Evolutionary conservation across 805 yeast species (phyloP), one percentile per base, ranked within the genome.

Genomic region (Teunomyces kruisii): DNA sequence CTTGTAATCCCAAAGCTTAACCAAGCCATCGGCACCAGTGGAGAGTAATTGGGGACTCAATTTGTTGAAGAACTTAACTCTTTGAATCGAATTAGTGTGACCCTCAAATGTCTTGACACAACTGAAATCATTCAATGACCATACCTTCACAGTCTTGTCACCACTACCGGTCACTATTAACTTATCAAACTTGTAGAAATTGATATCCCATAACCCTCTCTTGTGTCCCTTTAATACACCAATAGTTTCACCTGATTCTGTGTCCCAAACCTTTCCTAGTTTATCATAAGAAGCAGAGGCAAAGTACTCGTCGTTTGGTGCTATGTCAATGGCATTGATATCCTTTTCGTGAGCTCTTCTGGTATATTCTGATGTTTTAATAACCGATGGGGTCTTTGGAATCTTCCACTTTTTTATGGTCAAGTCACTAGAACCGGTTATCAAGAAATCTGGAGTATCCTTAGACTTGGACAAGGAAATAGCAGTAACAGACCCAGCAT

Each of bases 271-370:
- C 59, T 94, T 94, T 48, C 87, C 94, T 2, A 91, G 78, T 58
- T 92, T 88, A 65, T 94, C 99, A 62, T 87, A 96, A 9, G 96
- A 87, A 2, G 96, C 98, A 1, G 97, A 86, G 0, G 96, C 98
- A 58, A 94, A 83, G 41, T 77, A 73, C 51, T 84, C 85, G 64
- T 92, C 95, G 58, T 90, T 88, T 13, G 97, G 96, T n/a, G 97
- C 78, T 3, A 94, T 74, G 52, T 90, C 97, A 43, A 94, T 69
- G 2, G 92, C 79, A 58, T 94, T 95, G 48, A 94, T 94, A 64
- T 94, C 97, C 63, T 92, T 94, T 44, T 94, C 98, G 63, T 94
- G 99, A 1, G 97, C 98, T 58, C 91, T 81, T 72, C 97, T 81
- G 0, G 99, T 94, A 64, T 85, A 94, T 44, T 83, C 89, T 2